Conservation (phyloP, 73 alveolate genomes). For the Breviolum minutum region DNA sequence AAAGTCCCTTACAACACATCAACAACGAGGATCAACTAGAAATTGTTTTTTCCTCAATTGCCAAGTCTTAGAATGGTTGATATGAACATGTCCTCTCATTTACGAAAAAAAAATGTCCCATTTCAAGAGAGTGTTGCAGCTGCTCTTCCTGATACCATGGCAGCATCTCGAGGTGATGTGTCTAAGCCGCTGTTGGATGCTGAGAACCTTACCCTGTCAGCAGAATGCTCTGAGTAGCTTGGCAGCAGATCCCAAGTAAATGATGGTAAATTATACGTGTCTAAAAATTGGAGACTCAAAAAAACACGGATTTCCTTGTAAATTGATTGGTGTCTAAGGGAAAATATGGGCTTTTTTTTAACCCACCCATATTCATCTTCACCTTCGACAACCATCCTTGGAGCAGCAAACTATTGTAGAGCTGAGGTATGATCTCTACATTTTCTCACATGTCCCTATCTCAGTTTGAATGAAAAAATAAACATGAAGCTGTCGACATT, state of each 20-base stretch:
- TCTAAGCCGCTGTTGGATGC: constrained; percentile 60
- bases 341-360: no score
- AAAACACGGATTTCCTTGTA: no score
- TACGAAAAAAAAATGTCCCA: not conserved
- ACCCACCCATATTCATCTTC: not conserved
- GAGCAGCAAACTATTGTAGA: not conserved
- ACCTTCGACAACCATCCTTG: not conserved
- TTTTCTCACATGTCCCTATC: constrained; percentile 18
- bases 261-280: no score
- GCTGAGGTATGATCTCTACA: constrained; percentile 72
- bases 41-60: no score
- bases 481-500: not conserved
- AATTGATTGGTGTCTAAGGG: no score
- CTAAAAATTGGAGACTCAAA: no score
- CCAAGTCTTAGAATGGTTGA: no score
- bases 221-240: not conserved
- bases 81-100: no score
- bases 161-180: constrained; percentile 34
- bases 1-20: no score
- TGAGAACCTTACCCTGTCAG: not conserved
- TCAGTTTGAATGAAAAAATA: not conserved
- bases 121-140: not conserved
- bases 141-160: not conserved
- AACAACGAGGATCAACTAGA: no score
- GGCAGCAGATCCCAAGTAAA: no score